Evolutionary conservation across 2,329 filamentous ascomycete genomes (phyloP), one percentile per base, ranked within the genome.

Genomic region (Raffaelea arxii): DNA sequence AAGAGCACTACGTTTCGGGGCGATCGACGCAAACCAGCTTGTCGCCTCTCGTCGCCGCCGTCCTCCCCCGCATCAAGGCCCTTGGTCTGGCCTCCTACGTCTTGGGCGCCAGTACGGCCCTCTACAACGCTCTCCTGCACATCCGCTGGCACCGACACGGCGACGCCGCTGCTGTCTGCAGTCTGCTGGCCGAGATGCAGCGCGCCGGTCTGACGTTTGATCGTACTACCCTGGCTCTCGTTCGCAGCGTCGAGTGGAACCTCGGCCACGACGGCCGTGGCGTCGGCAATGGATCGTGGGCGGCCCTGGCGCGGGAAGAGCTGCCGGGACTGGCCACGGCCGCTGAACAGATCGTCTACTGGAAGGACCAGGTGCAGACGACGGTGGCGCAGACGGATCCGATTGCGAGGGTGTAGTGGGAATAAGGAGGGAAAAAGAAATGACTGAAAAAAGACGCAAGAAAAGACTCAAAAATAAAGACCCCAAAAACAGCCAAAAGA

Each of bases 81-180:
- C 69, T 86, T 1, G 84, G 85, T 2, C 71, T 84, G 2, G 74
- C 77, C 1, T 83, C 82, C 0, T 86, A 83, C 56, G 79, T 86
- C 6, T 72, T 91, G 1, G 85, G 84, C 41, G 81, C 78, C 6
- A 80, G 80, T 18, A 84, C 83, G 0, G 67, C 74, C 0, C 76
- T 90, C 37, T 90, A 86, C 67, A 81, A 84, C 57, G 70, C 77
- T 42, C 70, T 88, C 27, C 69, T 86, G 22, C 62, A 68, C 14
- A 71, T 82, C 21, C 68, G 78, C 46, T 86, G 82, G 77, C 61
- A 65, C 27, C 74, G 77, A 11, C 75, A 77, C 51, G 71, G 77
- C 21, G 78, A 86, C 55, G 67, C 78, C 2, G 52, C 57, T 4
- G 68, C 69, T 1, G 74, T 84, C 22, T 62, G 79, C 43, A 65